These are phyloP conservation scores for Nigrospora sphaerica DNA, from an alignment of 2,329 filamentous ascomycete genomes.

Conservation along the genomic window DNA sequence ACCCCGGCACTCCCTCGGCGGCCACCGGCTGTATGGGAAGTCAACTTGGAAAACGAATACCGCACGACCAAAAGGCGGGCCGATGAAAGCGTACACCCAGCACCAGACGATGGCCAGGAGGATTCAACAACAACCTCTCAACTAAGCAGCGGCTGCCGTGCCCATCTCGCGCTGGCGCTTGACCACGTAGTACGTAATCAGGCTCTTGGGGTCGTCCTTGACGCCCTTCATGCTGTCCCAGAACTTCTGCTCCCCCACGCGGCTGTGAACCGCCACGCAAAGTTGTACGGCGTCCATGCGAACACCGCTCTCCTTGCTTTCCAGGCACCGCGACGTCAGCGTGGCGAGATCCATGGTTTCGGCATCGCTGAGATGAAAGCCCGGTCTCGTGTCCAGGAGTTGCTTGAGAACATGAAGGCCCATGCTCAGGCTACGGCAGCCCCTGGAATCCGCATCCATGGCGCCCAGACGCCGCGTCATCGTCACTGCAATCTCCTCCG, in stretches of 20 bases:
- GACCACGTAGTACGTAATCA: slow-evolving; percentile 77
- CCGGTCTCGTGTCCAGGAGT: slow-evolving; percentile 41
- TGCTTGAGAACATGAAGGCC: slow-evolving; percentile 56
- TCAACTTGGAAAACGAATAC: too few species aligned
- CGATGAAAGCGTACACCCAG: too few species aligned
- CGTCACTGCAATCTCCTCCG: slow-evolving; percentile 50
- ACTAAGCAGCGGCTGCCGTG: slow-evolving; percentile 3
- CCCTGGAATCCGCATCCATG: slow-evolving; percentile 34
- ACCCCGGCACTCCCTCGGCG: too few species aligned
- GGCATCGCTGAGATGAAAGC: slow-evolving; percentile 41
- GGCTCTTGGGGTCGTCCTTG: slow-evolving; percentile 65
- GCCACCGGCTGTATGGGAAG: too few species aligned
- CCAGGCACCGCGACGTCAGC: slow-evolving; percentile 50
- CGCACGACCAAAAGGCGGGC: too few species aligned
- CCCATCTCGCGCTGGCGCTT: slow-evolving; percentile 54
- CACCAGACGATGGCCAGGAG: too few species aligned
- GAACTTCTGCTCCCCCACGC: slow-evolving; percentile 54
- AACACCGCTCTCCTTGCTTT: slow-evolving; percentile 54
- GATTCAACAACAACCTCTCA: slow-evolving; percentile 2
- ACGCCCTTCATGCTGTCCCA: slow-evolving; percentile 61
- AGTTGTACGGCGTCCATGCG: slow-evolving; percentile 72
- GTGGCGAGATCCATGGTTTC: slow-evolving; percentile 45
- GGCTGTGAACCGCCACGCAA: slow-evolving; percentile 64
- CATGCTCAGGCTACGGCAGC: slow-evolving; percentile 50
- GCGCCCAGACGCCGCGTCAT: slow-evolving; percentile 42